Conservation (phyloP, 2,329 filamentous ascomycete genomes). For the Nemania diffusa region DNA sequence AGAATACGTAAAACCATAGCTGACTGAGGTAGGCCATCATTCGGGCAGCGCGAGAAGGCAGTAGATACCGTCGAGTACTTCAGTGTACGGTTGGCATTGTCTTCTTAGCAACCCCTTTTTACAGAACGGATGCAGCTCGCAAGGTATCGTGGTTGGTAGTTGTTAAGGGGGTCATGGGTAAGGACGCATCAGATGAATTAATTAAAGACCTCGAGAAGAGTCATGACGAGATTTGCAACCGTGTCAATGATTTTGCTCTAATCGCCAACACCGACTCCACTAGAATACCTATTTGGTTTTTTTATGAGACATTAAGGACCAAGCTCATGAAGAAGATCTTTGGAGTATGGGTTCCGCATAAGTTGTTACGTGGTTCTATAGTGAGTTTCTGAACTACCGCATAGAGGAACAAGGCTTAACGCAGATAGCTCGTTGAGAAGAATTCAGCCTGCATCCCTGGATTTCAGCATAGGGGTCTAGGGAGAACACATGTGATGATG, state of each 20-base stretch:
- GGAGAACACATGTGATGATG: not conserved
- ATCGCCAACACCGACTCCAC: not conserved
- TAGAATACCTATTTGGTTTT: constrained; percentile 2
- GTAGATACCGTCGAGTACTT: constrained; percentile 36
- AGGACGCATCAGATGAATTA: not conserved
- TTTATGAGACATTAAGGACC: not conserved
- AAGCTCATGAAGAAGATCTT: not conserved
- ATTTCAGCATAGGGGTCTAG: not conserved
- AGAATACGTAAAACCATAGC: not conserved
- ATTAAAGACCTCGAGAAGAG: constrained; percentile 3
- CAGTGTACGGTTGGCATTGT: constrained; percentile 37
- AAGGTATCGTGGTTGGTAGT: constrained; percentile 33
- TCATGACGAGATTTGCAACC: not conserved
- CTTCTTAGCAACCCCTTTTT: constrained; percentile 42
- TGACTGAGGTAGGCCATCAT: constrained; percentile 33
- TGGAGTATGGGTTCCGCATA: not conserved
- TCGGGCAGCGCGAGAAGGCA: constrained; percentile 38
- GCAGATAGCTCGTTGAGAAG: not conserved
- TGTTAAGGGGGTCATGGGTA: not conserved
- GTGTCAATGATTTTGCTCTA: not conserved
- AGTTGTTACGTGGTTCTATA: not conserved
- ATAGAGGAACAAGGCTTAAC: not conserved
- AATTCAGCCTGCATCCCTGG: not conserved
- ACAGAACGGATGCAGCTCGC: constrained; percentile 36
- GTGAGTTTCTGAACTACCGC: not conserved